Conservation (phyloP, 768 basidiomycete genomes). For the Dictyophora rubrovolvata region DNA sequence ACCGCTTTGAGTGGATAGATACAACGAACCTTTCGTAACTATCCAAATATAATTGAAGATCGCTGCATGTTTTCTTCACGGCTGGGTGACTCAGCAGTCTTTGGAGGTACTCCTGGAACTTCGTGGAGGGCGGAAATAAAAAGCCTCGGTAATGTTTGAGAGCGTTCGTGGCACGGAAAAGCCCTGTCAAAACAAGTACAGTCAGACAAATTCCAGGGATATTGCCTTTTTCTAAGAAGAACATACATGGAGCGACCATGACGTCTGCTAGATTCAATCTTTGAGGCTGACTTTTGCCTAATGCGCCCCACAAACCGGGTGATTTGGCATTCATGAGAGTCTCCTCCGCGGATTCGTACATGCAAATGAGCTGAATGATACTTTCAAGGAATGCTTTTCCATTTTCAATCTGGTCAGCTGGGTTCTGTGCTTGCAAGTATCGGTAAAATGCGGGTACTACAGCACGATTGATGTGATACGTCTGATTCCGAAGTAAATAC, state of each 20-base stretch:
- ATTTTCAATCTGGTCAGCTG: constrained; percentile 35
- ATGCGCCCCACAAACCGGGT: constrained; percentile 48
- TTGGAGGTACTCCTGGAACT: constrained; percentile 42
- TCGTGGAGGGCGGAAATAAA: constrained; percentile 31
- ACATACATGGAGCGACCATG: constrained; percentile 62
- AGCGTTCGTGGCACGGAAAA: constrained; percentile 55
- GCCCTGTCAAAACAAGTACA: constrained; percentile 38
- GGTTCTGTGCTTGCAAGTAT: constrained; percentile 60
- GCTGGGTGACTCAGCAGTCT: constrained; percentile 49
- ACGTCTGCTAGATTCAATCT: constrained; percentile 41
- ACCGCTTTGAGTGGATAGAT: neutral
- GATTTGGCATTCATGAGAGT: constrained; percentile 29
- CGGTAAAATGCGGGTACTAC: constrained; percentile 68
- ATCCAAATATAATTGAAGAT: constrained; percentile 54
- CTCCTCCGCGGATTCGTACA: constrained; percentile 47
- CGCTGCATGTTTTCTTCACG: constrained; percentile 61
- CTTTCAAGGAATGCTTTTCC: constrained; percentile 42
- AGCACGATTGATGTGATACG: constrained; percentile 54
- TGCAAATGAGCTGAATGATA: constrained; percentile 38
- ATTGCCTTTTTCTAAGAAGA: neutral
- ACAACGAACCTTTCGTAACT: constrained; percentile 54
- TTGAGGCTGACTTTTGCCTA: constrained; percentile 45
- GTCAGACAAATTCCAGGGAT: constrained; percentile 11
- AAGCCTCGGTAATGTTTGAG: constrained; percentile 62
- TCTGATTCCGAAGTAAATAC: constrained; percentile 55